Evolutionary conservation across 148 eudicot species (phyloP), one percentile per base, ranked within the genome.

Genomic region (Spergularia bocconei): DNA sequence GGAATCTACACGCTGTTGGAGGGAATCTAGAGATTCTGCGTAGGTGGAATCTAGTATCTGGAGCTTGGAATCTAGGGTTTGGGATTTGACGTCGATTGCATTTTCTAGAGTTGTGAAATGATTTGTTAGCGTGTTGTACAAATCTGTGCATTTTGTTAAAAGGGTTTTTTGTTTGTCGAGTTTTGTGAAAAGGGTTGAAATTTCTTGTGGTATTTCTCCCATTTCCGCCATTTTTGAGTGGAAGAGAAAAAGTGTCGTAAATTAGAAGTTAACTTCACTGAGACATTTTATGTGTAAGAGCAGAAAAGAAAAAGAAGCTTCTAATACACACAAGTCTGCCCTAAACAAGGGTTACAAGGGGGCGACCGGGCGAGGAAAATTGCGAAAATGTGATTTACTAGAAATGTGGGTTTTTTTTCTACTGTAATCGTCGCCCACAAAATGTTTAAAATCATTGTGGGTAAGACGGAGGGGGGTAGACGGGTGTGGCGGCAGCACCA

Each of bases 51-150:
- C 72, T 58, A 88, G 79, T 38, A 75, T 55, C 71, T 78, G 73
- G 73, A 83, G 74, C 23, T 83, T 75, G 69, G 87, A 59, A 55
- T 83, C 86, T 52, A 88, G 88, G 76, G 78, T 55, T 83, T 78
- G 77, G 72, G 86, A 71, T 71, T 81, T 81, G 13, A 75, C 38
- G 9, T 74, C 20, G 73, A 86, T 74, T 60, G 88, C 72, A 39
- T 79, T 52, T 3, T 83, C 74, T 11, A 87, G 61, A 21, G 79
- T 70, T 3, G 78, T 36, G 84, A 85, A 85, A 39, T 81, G 85
- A 38, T 79, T 20, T 15, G 79, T 80, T 78, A 88, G 85, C 87
- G 88, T 74, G 84, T 81, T 84, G 87, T 86, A 82, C 21, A 80
- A 76, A 33, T 85, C 72, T 0, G 82, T 79, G 72, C 80, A 78